Evolutionary conservation across 768 basidiomycete genomes (phyloP).

Genomic region (Amanita brunnescens): DNA sequence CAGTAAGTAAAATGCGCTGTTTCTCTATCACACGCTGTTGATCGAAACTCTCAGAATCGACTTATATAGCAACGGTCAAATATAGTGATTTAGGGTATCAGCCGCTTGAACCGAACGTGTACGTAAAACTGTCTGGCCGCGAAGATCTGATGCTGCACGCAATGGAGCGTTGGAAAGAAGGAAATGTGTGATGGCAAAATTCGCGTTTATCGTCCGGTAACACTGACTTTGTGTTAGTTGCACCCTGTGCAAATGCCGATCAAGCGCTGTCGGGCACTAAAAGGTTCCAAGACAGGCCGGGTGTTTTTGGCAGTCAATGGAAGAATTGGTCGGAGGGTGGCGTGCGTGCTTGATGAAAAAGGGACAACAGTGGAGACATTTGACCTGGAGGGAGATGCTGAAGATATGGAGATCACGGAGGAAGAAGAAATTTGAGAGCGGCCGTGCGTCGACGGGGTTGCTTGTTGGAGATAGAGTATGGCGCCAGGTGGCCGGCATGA

Average conservation of each 20-base stretch:
- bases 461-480: conserved; percentile 3
- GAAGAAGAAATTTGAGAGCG: conserved; percentile 20
- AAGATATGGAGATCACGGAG: conserved; percentile 36
- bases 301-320: conserved; percentile 69
- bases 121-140: conserved; percentile 48
- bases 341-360: conserved; percentile 59
- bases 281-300: conserved; percentile 39
- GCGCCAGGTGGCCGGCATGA: conserved; percentile 20
- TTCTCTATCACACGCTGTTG: conserved; percentile 16
- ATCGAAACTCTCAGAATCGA: conserved; percentile 35
- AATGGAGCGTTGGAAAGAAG: conserved; percentile 47
- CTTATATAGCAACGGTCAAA: conserved; percentile 53
- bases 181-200: conserved; percentile 45
- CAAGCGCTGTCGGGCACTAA: conserved; percentile 47
- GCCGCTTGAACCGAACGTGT: conserved; percentile 33
- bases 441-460: conserved; percentile 15
- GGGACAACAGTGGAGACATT: conserved; percentile 63
- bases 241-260: conserved; percentile 40
- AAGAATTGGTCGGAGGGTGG: conserved; percentile 62
- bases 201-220: conserved; percentile 15
- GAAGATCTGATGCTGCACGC: conserved; percentile 59
- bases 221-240: conserved; percentile 36
- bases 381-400: conserved; percentile 68
- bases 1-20: conserved; percentile 35
- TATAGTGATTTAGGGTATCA: conserved; percentile 58